phyloP scores from a whole-genome alignment of 768 basidiomycete species.

The Termitomyces sp. region DNA sequence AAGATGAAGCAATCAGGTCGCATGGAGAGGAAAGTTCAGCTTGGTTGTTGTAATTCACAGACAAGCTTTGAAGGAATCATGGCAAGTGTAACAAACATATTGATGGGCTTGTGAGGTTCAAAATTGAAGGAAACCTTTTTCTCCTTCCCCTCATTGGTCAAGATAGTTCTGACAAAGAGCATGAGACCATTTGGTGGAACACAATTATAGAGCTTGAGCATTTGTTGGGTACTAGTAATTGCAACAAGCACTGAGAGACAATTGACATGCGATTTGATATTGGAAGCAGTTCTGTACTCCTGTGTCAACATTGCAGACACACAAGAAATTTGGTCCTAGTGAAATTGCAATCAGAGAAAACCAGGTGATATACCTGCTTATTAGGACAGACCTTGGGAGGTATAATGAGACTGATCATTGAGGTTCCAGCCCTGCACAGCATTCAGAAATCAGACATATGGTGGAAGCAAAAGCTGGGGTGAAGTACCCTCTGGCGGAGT shows the following conservation, averaged over 20 bases:
- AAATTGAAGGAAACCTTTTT: constrained; percentile 99
- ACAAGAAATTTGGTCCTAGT: too few species aligned
- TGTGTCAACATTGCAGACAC: too few species aligned
- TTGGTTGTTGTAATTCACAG: constrained; percentile 11
- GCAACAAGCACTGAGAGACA: constrained; percentile 95
- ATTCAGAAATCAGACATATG: background rate
- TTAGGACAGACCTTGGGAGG: constrained; percentile 31
- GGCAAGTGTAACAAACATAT: constrained; percentile 64
- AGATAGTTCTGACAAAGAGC: constrained; percentile 95
- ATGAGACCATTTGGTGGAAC: constrained; percentile 56
- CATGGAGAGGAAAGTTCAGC: constrained; percentile 8
- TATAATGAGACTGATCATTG: constrained; percentile 77
- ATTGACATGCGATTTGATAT: constrained; percentile 33
- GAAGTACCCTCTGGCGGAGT: constrained; percentile 80
- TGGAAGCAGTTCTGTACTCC: too few species aligned
- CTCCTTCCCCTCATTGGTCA: constrained; percentile 98
- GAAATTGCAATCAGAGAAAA: too few species aligned
- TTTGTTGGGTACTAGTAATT: constrained; percentile 96
- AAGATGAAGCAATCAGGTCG: constrained; percentile 19
- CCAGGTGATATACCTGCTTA: constrained; percentile 9
- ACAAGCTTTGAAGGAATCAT: constrained; percentile 1
- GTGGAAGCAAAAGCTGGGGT: constrained; percentile 2
- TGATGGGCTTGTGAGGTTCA: constrained; percentile 98
- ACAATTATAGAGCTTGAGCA: constrained; percentile 86
- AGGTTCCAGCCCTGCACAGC: constrained; percentile 76